Evolutionary conservation across 2,329 filamentous ascomycete species (phyloP), one percentile per base, ranked within the genome.

Genomic region (Fusarium udum): DNA sequence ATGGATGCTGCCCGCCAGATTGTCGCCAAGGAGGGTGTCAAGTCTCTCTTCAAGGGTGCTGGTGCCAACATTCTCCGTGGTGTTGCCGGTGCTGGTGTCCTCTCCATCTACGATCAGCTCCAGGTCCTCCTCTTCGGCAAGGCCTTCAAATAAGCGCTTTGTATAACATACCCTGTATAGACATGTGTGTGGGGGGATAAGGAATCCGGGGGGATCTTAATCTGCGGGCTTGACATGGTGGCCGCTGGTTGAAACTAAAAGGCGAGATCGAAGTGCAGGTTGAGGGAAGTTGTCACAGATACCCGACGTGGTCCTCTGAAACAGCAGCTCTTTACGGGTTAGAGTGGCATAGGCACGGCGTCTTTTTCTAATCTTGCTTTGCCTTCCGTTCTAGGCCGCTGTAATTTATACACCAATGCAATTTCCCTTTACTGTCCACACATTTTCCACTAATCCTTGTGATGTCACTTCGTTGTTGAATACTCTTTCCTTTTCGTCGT

Each of bases 61-160:
- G 96, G 96, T 94, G 96, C 96, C 92, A 99, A 99, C 94, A 99
- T 99, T 85, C 96, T 99, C 89, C 96, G 96, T 97, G 97, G 96
- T 98, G 96, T 99, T 84, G 96, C 96, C 84, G 97, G 96, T 94
- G 96, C 96, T 90, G 96, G 96, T 99, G 96, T 99, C 85, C 91
- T 99, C 86, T 99, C 96, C 87, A 98, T 99, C 94, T 99, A 99
- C 90, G 96, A 99, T 87, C 95, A 98, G 92, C 94, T 94, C 87
- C 96, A 99, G 93, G 92, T 99, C 86, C 88, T 99, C 86, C 88
- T 99, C 87, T 99, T 99, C 94, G 96, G 96, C 87, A 98, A 99
- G 95, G 94, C 95, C 90, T 99, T 95, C 95, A 97, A 97, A 83
- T 87, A 86, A 86, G 82, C 78, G 75, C 75, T 78, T 80, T 79